Evolutionary conservation across 2,329 filamentous ascomycete genomes (phyloP).

Genomic region (Colletotrichum echinochloae): DNA sequence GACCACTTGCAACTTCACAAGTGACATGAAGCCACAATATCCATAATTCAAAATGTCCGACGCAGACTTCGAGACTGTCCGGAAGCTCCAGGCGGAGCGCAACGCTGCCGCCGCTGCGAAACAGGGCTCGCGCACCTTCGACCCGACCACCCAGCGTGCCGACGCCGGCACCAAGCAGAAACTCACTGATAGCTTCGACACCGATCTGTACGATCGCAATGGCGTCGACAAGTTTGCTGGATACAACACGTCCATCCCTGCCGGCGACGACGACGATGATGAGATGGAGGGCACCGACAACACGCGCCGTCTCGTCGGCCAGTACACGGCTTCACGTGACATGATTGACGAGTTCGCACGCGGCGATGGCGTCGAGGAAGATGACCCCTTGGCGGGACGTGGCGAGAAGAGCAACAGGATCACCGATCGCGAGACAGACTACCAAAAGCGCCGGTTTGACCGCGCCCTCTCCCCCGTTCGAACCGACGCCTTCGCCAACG

Average conservation of each 20-base stretch:
- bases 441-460: slow-evolving; percentile 95
- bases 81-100: slow-evolving; percentile 91
- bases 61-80: slow-evolving; percentile 89
- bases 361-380: slow-evolving; percentile 88
- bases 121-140: slow-evolving; percentile 85
- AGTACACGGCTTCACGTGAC: slow-evolving; percentile 92
- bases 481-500: slow-evolving; percentile 86
- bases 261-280: slow-evolving; percentile 80
- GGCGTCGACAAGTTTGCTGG: slow-evolving; percentile 85
- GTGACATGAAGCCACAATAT: slow-evolving; percentile 52
- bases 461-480: slow-evolving; percentile 87
- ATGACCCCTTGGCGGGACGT: slow-evolving; percentile 85
- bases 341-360: slow-evolving; percentile 95
- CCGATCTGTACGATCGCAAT: slow-evolving; percentile 84
- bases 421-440: slow-evolving; percentile 92
- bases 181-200: slow-evolving; percentile 90
- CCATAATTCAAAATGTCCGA: slow-evolving; percentile 70
- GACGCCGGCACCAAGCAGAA: slow-evolving; percentile 90
- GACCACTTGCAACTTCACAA: slow-evolving; percentile 40
- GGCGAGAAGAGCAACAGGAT: slow-evolving; percentile 92
- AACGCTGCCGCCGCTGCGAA: slow-evolving; percentile 83
- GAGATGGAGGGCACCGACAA: slow-evolving; percentile 80
- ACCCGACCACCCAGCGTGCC: slow-evolving; percentile 82
- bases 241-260: slow-evolving; percentile 90
- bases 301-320: slow-evolving; percentile 85